A percentile compares a stretch with the other conserved stretches of the same genome.
Conservation (phyloP, 1,139 yeast species). For the Taiozyma sp. region DNA sequence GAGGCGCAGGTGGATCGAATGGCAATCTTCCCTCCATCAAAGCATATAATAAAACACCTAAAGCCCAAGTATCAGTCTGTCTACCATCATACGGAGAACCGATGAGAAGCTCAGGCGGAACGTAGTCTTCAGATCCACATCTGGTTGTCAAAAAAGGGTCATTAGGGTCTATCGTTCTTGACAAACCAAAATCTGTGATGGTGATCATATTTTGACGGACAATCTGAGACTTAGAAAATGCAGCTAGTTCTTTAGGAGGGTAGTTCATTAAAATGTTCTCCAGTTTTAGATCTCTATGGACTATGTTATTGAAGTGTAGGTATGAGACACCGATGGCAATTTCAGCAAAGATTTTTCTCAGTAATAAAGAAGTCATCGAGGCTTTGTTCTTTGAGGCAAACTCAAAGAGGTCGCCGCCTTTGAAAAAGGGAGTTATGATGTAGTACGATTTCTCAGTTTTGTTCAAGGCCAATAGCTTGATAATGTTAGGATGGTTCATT, state of each 20-base stretch:
- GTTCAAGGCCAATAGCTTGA: constrained; percentile 34
- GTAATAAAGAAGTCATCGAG: constrained; percentile 38
- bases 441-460: constrained; percentile 30
- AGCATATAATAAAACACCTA: constrained; percentile 86
- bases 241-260: constrained; percentile 29
- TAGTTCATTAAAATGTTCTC: constrained; percentile 67
- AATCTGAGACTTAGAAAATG: constrained; percentile 15
- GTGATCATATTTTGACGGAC: constrained; percentile 43
- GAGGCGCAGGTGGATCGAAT: constrained; percentile 64
- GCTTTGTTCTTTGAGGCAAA: constrained; percentile 44
- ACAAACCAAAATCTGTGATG: constrained; percentile 85
- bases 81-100: constrained; percentile 90
- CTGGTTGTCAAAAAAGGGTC: constrained; percentile 71
- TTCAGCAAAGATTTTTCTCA: constrained; percentile 66
- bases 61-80: constrained; percentile 89
- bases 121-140: constrained; percentile 95
- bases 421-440: constrained; percentile 70
- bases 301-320: constrained; percentile 60
- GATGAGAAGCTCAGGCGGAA: constrained; percentile 87
- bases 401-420: constrained; percentile 80
- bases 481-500: constrained; percentile 39
- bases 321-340: constrained; percentile 65
- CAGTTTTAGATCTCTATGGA: constrained; percentile 85
- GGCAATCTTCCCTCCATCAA: constrained; percentile 83
- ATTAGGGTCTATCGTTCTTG: constrained; percentile 56